Base-by-base conservation (phyloP, 2,329 filamentous ascomycete genomes). In the Neopestalotiopsis clavispora region DNA sequence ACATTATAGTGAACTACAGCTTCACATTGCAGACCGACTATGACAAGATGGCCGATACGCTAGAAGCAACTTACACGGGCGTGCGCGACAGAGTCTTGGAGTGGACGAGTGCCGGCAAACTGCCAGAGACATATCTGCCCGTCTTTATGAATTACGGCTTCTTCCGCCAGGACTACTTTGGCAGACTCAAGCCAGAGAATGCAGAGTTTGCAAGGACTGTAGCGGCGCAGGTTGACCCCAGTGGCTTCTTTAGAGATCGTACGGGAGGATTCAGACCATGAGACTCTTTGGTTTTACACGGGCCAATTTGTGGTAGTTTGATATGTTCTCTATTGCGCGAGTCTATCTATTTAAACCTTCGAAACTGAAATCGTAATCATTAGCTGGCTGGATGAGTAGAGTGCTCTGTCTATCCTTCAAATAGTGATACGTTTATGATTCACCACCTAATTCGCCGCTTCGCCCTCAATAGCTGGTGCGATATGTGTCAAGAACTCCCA, bases 101-200 rank as follows among this genome's bases (percentile, higher is more conserved):
- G 4, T 79, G 76, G 72, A 73, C 80, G 68, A 71, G 67, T 5
- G 76, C 79, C 7, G 80, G 80, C 3, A 75, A 71, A 17, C 63
- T 83, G 59, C 74, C 77, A 2, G 70, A 79, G 28, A 74, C 76
- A 4, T 82, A 81, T 67, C 74, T 80, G 34, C 83, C 82, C 4
- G 71, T 84, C 4, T 84, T 83, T 67, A 81, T 82, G 79, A 84
- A 84, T 70, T 82, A 84, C 57, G 81, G 76, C 1, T 83, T 80
- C 68, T 79, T 77, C 56, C 69, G 78, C 23, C 78, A 83, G 69
- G 82, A 84, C 63, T 83, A 83, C 70, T 84, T 79, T 70, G 78
- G 76, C 0, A 72, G 82, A 45, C 67, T 84, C 68, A 79, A 76
- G 67, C 75, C 79, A 0, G 78, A 77, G 71, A 80, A 72, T 66